Percentiles rank a stretch among this genome's conserved stretches.
Evolutionary conservation across 805 yeast genomes (phyloP).

Genomic region (Tetrapisispora taiwanensis): DNA sequence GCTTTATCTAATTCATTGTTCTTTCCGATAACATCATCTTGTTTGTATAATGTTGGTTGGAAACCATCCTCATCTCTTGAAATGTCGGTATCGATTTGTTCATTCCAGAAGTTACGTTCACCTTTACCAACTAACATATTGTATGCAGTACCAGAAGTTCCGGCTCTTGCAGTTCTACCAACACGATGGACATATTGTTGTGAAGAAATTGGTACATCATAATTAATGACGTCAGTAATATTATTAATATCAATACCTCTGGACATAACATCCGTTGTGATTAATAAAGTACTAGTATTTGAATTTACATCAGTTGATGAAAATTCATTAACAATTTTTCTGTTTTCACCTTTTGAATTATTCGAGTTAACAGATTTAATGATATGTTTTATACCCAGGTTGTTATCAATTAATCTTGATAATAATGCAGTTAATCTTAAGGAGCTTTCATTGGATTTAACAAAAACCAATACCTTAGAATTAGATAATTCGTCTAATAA

Average conservation of each 20-base stretch:
- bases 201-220: conserved; percentile 79
- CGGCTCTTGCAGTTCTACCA: conserved; percentile 96
- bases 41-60: conserved; percentile 20
- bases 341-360: conserved; percentile 43
- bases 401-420: conserved; percentile 11
- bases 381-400: conserved; percentile 5
- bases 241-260: conserved; percentile 81
- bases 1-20: not conserved
- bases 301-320: conserved; percentile 34
- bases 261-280: conserved; percentile 87
- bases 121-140: conserved; percentile 68
- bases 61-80: conserved; percentile 36
- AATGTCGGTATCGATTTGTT: conserved; percentile 40
- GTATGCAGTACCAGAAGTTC: conserved; percentile 63
- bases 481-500: conserved; percentile 31
- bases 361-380: conserved; percentile 48
- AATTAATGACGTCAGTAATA: conserved; percentile 70
- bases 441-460: conserved; percentile 61
- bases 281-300: conserved; percentile 31
- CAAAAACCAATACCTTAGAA: conserved; percentile 23
- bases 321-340: conserved; percentile 51
- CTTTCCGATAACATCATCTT: conserved; percentile 5
- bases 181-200: conserved; percentile 93
- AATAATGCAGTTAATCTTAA: conserved; percentile 60
- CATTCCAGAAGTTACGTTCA: conserved; percentile 57